Base-by-base conservation (phyloP, 495 filamentous ascomycete species). In the Penicillium verhagenii region DNA sequence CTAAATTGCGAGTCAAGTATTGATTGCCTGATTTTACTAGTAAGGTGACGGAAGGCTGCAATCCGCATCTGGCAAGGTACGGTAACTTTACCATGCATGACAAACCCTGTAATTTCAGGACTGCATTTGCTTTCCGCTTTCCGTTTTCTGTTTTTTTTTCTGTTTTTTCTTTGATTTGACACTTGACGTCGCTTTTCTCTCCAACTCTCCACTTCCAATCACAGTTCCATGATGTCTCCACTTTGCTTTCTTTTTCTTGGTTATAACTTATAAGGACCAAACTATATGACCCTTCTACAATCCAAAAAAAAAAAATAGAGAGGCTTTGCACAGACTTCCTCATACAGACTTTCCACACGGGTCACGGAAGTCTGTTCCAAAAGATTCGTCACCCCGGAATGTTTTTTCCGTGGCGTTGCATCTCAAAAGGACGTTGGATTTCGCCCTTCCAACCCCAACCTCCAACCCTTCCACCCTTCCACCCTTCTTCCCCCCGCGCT, bases 341-440 rank as follows among this genome's bases (percentile, higher is more conserved):
- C 7, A 23, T 3, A 14, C 8, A 44, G 1, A 14, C 5, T 6
- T 19, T 40, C 21, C n/a, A n/a, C n/a, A n/a, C 16, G 13, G 6
- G 4, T 23, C n/a, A 26, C 39, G 45, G 57, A 63, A 46, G 18
- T 60, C 42, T 60, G 40, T 54, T 51, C 47, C 55, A 51, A 29
- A 48, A 51, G 50, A 58, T 56, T 65, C 61, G 61, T 61, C 61
- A 56, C 49, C 61, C 31, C 40, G 59, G 59, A 56, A 63, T 62
- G 56, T 40, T 11, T 14, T n/a, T 45, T 16, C 57, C 52, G 48
- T 33, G 44, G 54, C 31, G 50, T 54, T 49, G 50, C 53, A 56
- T 50, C 47, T 43, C 18, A 26, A 31, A 9, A 49, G 14, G 40
- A 26, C 43, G 35, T 38, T 44, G 53, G 45, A 61, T 54, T 38